A percentile compares a stretch with the other conserved stretches of the same genome.
Evolutionary conservation across 179 eudicot species (phyloP).

Genomic region (Spinacia oleracea): DNA sequence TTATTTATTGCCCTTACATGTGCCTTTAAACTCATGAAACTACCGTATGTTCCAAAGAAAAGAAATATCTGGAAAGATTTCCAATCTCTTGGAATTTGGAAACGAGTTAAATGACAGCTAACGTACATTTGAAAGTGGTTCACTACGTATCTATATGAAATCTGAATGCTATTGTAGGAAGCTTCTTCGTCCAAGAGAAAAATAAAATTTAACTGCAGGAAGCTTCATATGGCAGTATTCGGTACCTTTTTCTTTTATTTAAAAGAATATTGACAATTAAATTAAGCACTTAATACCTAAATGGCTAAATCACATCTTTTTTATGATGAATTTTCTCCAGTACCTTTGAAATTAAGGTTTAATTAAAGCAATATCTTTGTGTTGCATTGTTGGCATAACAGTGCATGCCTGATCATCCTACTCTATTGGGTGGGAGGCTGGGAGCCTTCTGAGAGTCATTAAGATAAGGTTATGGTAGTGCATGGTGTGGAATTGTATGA

Average conservation of each 20-base stretch:
- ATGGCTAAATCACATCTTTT: not conserved
- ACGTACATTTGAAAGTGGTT: constrained; percentile 24
- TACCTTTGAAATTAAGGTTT: not conserved
- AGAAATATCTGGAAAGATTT: constrained; percentile 18
- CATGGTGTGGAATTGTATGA: not conserved
- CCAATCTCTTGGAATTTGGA: constrained; percentile 25
- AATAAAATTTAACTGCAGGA: not conserved
- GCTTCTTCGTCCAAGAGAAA: not conserved
- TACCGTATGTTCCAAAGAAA: constrained; percentile 23
- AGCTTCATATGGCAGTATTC: not conserved
- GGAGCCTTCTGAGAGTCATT: not conserved
- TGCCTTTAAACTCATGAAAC: constrained; percentile 26
- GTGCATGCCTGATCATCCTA: not conserved
- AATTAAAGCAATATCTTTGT: not conserved
- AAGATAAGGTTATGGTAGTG: constrained; percentile 2
- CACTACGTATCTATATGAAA: constrained; percentile 9
- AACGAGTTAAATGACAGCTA: constrained; percentile 15
- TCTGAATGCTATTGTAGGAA: constrained; percentile 1
- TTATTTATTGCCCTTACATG: constrained; percentile 25
- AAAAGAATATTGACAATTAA: not conserved
- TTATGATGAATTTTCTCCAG: not conserved
- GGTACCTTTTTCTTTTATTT: not conserved
- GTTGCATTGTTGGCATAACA: not conserved
- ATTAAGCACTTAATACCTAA: not conserved
- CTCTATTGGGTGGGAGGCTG: not conserved